Evolutionary conservation across 805 yeast species (phyloP), one percentile per base, ranked within the genome.

Genomic region (Candida maris): DNA sequence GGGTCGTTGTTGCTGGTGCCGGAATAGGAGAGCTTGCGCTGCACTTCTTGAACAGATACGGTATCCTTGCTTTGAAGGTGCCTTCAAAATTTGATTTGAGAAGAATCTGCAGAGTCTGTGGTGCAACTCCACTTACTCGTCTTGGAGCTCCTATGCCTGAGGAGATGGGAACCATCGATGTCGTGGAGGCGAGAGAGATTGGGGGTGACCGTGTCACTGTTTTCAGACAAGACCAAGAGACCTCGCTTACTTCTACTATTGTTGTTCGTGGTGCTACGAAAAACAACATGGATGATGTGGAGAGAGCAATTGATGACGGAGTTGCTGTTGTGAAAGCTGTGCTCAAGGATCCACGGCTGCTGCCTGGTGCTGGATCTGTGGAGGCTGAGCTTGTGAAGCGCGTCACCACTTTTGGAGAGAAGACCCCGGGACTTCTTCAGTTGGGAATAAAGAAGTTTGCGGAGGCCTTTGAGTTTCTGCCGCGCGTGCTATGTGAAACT

Each of bases 121-220:
- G 97, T 32, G 97, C 97, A 29, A 84, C 97, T 19, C 97, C 97
- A 39, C 72, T 91, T 57, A 91, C 96, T 35, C 75, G 96, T 62
- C 71, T 89, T 40, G 96, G 96, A 46, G 94, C 96, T 2, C 97
- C 97, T 51, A 77, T 85, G 66, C 91, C 95, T 15, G 96, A 89
- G 55, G 97, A 91, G 64, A 76, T 86, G 71, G 98, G 98, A 37
- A 57, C 73, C 28, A 76, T 93, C 42, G 98, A 91, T 58, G 62
- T 81, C 20, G 91, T 93, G 34, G 95, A 85, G 67, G 83, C 96
- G 17, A 77, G 76, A 52, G 98, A 93, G 68, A 87, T 93, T 58
- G 98, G 98, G 47, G 96, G 97, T 37, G 97, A 93, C 65, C 78
- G 96, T 61, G 97, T 93, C 25, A 91, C 97, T 7, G 75, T 93